Evolutionary conservation across 2,329 filamentous ascomycete species (phyloP), one percentile per base, ranked within the genome.

Genomic region (Aspergillus sp.): DNA sequence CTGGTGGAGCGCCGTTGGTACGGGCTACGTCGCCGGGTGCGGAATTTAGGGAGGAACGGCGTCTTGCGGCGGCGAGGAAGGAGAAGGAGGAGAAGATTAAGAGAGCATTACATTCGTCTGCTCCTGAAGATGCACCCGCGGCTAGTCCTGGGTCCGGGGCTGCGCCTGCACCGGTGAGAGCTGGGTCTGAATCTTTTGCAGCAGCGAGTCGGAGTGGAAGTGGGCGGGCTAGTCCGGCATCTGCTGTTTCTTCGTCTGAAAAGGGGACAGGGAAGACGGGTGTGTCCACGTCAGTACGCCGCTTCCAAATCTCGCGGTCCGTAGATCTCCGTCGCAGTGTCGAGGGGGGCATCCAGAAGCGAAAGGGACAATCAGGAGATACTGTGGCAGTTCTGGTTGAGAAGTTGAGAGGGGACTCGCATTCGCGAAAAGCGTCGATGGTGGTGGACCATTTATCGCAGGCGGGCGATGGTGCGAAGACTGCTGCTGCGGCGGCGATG

Each of bases 21-120:
- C 62, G 70, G 41, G 61, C 68, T 35, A 73, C 70, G 3, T 67
- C 68, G 4, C 71, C 70, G 2, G 69, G 69, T 5, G 69, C 68
- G 5, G 68, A 71, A 48, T 56, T 71, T 32, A 61, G 64, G 41
- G 67, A 70, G 45, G 60, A 62, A 30, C 60, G 60, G 46, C 60
- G 60, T 9, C 39, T 60, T 6, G 60, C 61, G 9, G 57, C 58
- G 19, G 60, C 50, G 12, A 54, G 58, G 25, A 65, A 57, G 48
- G 59, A 66, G 19, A 50, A 55, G 1, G 58, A 63, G 37, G 66
- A 67, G 43, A 64, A 61, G 37, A 48, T 60, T 15, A 55, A 57
- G 20, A 51, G 53, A 20, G 60, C 63, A 3, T 46, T 67, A 10
- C 49, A 63, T 43, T 58, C 58, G 1, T 19, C 7, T 19, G 44